Evolutionary conservation across 2,329 filamentous ascomycete species (phyloP).

Genomic region (Ascosphaera aggregata): DNA sequence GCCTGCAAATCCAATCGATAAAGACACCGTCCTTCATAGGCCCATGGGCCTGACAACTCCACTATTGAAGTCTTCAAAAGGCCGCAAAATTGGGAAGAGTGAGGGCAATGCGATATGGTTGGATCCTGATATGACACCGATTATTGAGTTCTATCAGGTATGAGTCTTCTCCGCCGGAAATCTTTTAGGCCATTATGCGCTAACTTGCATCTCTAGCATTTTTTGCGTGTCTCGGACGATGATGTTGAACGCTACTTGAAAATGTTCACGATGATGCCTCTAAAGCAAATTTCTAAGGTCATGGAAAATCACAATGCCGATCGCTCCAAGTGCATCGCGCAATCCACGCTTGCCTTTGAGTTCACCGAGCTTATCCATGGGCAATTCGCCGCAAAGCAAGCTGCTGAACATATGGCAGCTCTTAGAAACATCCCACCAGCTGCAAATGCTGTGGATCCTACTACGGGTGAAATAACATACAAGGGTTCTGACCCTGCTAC

Average conservation of each 20-base stretch:
- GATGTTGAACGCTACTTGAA: constrained; percentile 66
- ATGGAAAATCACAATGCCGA: constrained; percentile 46
- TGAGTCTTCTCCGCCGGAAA: constrained; percentile 4
- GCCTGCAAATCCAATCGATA: not conserved
- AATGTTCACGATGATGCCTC: constrained; percentile 71
- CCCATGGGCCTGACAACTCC: constrained; percentile 82
- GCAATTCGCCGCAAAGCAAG: constrained; percentile 34
- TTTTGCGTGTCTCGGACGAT: constrained; percentile 57
- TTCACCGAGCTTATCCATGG: constrained; percentile 65
- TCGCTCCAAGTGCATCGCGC: constrained; percentile 50
- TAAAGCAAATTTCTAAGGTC: constrained; percentile 39
- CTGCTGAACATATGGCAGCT: constrained; percentile 25
- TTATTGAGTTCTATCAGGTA: constrained; percentile 65
- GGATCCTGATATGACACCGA: constrained; percentile 52
- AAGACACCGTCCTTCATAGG: constrained; percentile 12
- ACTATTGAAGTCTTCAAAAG: constrained; percentile 61
- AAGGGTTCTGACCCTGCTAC: constrained; percentile 8
- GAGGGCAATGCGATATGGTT: constrained; percentile 90
- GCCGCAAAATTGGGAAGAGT: constrained; percentile 85
- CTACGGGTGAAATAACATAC: not conserved
- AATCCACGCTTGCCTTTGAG: constrained; percentile 64
- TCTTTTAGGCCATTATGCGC: constrained; percentile 3
- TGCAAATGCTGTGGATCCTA: not conserved
- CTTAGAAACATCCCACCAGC: not conserved
- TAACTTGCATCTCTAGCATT: constrained; percentile 35